Evolutionary conservation across 78 protist genomes (phyloP).

Genomic region (Guillardia theta): DNA sequence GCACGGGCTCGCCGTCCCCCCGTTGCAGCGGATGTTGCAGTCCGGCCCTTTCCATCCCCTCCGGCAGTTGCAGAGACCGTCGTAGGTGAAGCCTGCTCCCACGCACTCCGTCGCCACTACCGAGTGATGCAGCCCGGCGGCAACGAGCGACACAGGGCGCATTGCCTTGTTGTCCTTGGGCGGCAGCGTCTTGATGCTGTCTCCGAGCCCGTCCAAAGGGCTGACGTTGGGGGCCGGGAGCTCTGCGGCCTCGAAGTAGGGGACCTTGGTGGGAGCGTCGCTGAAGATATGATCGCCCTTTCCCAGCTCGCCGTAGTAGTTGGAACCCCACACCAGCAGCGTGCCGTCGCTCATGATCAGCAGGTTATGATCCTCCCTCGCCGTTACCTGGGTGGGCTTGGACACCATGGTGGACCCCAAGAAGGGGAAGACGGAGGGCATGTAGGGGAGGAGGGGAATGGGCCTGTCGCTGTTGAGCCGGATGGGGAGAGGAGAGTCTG

Average conservation of each 20-base stretch:
- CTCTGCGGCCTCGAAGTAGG: neutral
- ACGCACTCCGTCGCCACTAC: neutral
- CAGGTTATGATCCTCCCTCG: neutral
- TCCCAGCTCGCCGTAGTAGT: slow-evolving; percentile 8
- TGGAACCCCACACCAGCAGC: neutral
- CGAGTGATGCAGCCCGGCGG: neutral
- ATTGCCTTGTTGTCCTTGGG: neutral
- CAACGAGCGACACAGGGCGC: neutral
- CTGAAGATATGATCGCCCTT: neutral
- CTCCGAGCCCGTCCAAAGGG: neutral
- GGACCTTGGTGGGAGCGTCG: neutral
- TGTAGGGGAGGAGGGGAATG: neutral
- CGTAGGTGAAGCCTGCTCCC: neutral
- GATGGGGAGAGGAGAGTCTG: neutral
- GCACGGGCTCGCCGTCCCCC: neutral
- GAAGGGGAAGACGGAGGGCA: neutral
- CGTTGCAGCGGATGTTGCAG: neutral
- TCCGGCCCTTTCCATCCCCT: neutral
- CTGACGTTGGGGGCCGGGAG: neutral
- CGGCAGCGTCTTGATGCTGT: neutral
- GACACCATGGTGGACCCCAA: neutral
- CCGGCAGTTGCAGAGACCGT: neutral
- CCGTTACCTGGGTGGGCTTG: neutral
- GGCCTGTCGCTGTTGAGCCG: neutral
- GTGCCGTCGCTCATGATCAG: neutral